Conservation (phyloP, 2,329 filamentous ascomycete genomes). For the Aspergillus melleus region DNA sequence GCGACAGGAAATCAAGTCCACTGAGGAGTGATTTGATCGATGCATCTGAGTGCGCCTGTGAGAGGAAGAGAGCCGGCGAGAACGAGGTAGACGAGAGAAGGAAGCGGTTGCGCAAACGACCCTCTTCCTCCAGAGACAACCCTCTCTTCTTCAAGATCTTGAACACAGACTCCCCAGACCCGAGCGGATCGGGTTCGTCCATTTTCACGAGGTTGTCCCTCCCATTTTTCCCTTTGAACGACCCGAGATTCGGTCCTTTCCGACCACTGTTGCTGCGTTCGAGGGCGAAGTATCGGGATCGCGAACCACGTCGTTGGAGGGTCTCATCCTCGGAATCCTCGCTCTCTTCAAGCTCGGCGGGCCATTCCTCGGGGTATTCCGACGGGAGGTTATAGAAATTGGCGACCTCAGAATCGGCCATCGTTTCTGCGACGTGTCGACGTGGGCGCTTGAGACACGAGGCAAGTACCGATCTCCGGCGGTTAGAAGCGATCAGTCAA, state of each 20-base stretch:
- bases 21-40: conserved; percentile 78
- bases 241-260: conserved; percentile 65
- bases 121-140: conserved; percentile 80
- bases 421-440: conserved; percentile 28
- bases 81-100: conserved; percentile 94
- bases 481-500: conserved; percentile 8
- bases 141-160: conserved; percentile 74
- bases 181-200: conserved; percentile 90
- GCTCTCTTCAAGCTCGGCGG: conserved; percentile 73
- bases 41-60: conserved; percentile 83
- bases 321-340: conserved; percentile 64
- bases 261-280: conserved; percentile 72
- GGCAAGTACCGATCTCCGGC: conserved; percentile 2
- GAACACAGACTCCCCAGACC: conserved; percentile 84
- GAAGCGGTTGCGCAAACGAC: conserved; percentile 81
- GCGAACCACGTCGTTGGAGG: conserved; percentile 38
- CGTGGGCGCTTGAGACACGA: background rate
- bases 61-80: conserved; percentile 86
- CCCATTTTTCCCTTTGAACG: conserved; percentile 67
- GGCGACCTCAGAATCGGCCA: conserved; percentile 77
- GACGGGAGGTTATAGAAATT: conserved; percentile 86
- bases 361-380: conserved; percentile 82
- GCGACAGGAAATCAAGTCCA: conserved; percentile 81
- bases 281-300: conserved; percentile 80
- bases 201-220: conserved; percentile 78